A percentile compares a stretch with the other conserved stretches of the same genome.
These are phyloP conservation scores for Cicer judaicum DNA, from an alignment of 306 rosid species.

Conservation along the genomic window DNA sequence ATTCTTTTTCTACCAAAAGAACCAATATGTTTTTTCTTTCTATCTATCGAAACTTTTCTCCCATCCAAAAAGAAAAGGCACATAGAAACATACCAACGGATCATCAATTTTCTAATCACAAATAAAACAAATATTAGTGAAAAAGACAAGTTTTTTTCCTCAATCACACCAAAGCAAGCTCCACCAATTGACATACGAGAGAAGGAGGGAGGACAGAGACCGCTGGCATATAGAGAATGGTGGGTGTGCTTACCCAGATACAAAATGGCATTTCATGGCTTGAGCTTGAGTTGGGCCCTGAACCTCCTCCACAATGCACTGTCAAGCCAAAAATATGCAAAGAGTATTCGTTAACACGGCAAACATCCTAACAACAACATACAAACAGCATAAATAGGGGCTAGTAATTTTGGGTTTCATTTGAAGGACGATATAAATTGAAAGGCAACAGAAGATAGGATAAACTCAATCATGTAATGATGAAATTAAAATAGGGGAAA, in stretches of 20 bases:
- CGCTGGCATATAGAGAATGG: not conserved
- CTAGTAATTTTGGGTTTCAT: slow-evolving; percentile 30
- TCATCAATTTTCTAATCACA: slow-evolving; percentile 17
- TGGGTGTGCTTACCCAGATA: slow-evolving; percentile 76
- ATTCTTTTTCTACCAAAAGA: not conserved
- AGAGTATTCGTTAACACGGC: slow-evolving; percentile 21
- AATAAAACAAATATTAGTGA: slow-evolving; percentile 15
- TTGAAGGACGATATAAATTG: slow-evolving; percentile 18
- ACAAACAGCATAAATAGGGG: slow-evolving; percentile 29
- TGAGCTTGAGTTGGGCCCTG: slow-evolving; percentile 93
- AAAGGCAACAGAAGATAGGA: slow-evolving; percentile 19
- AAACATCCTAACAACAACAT: slow-evolving; percentile 29
- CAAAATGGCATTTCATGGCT: slow-evolving; percentile 83
- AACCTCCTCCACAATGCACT: slow-evolving; percentile 98
- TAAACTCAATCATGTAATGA: not conserved
- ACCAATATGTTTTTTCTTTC: slow-evolving; percentile 1
- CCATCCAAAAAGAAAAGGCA: not conserved
- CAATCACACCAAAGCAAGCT: slow-evolving; percentile 37
- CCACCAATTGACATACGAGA: slow-evolving; percentile 1
- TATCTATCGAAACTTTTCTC: not conserved
- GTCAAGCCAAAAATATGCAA: slow-evolving; percentile 46
- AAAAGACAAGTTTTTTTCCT: slow-evolving; percentile 16
- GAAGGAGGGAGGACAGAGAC: slow-evolving; percentile 4
- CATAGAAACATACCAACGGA: slow-evolving; percentile 16
- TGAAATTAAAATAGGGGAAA: slow-evolving; percentile 1